Percentiles rank a stretch among this genome's conserved stretches.
Conservation (phyloP, 352 stramenopile species). For the Phytophthora lateralis region DNA sequence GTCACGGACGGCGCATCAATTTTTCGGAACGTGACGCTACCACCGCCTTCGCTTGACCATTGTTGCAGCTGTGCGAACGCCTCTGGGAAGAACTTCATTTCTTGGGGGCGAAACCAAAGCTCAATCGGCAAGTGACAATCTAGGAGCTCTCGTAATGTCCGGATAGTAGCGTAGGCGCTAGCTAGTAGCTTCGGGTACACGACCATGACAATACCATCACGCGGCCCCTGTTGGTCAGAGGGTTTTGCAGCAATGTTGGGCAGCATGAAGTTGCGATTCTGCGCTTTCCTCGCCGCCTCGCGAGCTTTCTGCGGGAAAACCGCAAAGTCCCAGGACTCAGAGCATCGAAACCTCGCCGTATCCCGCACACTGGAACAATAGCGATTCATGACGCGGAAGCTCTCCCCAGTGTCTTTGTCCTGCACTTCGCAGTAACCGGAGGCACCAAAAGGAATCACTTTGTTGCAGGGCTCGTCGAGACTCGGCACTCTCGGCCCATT, state of each 20-base stretch:
- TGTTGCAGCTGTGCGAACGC: slow-evolving; percentile 28
- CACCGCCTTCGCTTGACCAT: slow-evolving; percentile 27
- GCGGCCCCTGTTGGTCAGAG: slow-evolving; percentile 5
- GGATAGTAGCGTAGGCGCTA: slow-evolving; percentile 43
- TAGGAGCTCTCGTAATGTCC: slow-evolving; percentile 32
- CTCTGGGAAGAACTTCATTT: slow-evolving; percentile 35
- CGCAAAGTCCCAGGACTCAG: slow-evolving; percentile 51
- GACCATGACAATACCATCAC: slow-evolving; percentile 54
- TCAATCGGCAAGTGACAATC: slow-evolving; percentile 53
- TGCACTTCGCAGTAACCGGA: slow-evolving; percentile 33
- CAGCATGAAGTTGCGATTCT: slow-evolving; percentile 14
- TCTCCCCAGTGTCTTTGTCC: slow-evolving; percentile 43
- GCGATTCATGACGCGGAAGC: slow-evolving; percentile 41
- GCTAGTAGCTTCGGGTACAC: slow-evolving; percentile 55
- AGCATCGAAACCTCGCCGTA: slow-evolving; percentile 47
- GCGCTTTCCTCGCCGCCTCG: slow-evolving; percentile 10
- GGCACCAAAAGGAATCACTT: slow-evolving; percentile 21
- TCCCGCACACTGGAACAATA: slow-evolving; percentile 39
- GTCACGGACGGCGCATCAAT: slow-evolving; percentile 35
- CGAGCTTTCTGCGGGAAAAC: slow-evolving; percentile 39
- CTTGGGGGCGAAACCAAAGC: slow-evolving; percentile 47
- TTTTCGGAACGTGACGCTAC: slow-evolving; percentile 27
- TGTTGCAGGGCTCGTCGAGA: slow-evolving; percentile 24
- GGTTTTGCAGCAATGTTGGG: slow-evolving; percentile 19
- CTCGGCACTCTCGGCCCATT: slow-evolving; percentile 15